phyloP scores from a whole-genome alignment of 495 filamentous ascomycete genomes.

The Durotheca rogersii region DNA sequence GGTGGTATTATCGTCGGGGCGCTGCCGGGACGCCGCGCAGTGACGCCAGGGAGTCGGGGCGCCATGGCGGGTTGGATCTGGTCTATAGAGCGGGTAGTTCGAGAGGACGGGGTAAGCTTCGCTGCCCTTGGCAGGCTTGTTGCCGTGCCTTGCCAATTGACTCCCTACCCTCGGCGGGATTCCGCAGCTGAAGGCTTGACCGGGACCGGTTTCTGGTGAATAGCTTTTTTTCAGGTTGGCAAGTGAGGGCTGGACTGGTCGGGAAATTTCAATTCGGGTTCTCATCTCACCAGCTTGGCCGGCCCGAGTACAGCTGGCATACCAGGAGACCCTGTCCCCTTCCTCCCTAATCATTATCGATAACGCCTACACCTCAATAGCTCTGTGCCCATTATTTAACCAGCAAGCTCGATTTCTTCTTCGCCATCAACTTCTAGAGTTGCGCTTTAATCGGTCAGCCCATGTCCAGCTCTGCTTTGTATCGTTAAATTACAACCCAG shows the following conservation, averaged over 20 bases:
- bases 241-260: neutral
- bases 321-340: neutral
- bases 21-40: slow-evolving; percentile 34
- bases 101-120: too few relatives aligned
- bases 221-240: too few relatives aligned
- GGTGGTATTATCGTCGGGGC: neutral
- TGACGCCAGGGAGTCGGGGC: slow-evolving; percentile 30
- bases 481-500: neutral
- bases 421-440: too few relatives aligned
- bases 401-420: too few relatives aligned
- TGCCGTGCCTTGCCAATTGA: neutral
- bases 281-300: neutral
- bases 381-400: too few relatives aligned
- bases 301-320: slow-evolving; percentile 11
- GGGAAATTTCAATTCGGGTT: slow-evolving; percentile 21
- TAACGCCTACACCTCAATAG: slow-evolving; percentile 1
- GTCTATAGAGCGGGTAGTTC: neutral
- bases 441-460: too few relatives aligned
- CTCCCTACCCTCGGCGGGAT: too few relatives aligned
- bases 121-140: neutral
- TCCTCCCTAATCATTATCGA: slow-evolving; percentile 14
- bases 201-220: slow-evolving; percentile 18
- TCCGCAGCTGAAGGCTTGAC: too few relatives aligned
- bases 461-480: neutral
- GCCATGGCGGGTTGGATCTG: slow-evolving; percentile 25